Percentiles rank a stretch among this genome's conserved stretches.
These are phyloP conservation scores for Raffaelea arxii DNA, from an alignment of 2,329 filamentous ascomycete species.

Conservation along the genomic window DNA sequence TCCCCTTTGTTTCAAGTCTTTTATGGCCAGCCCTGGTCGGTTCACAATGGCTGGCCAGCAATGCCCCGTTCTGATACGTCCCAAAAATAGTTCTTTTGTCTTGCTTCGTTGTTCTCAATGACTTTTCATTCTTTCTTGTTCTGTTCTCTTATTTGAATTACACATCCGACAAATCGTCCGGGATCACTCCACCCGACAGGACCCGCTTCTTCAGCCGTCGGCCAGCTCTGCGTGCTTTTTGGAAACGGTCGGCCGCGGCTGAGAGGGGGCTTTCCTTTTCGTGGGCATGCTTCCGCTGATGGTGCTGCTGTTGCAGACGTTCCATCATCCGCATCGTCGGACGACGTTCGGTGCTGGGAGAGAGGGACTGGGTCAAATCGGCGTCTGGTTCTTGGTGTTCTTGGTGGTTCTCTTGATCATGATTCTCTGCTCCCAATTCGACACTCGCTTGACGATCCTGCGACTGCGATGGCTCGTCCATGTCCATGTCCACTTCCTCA, in stretches of 20 bases:
- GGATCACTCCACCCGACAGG: no score
- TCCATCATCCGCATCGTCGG: neutral
- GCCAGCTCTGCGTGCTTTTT: neutral
- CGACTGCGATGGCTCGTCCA: neutral
- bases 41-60: no score
- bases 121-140: no score
- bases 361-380: conserved; percentile 1
- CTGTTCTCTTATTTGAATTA: no score
- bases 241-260: neutral
- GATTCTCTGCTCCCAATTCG: no score
- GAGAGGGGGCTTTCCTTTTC: neutral
- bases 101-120: no score
- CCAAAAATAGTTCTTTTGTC: no score
- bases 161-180: no score
- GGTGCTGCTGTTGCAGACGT: neutral
- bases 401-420: neutral
- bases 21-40: no score
- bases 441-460: neutral
- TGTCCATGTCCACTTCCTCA: neutral
- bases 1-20: no score
- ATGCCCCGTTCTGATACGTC: no score
- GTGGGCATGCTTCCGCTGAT: no score
- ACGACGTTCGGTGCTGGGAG: neutral
- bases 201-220: neutral
- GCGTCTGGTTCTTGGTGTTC: neutral